Conservation (phyloP, 2,329 filamentous ascomycete genomes). For the Sclerotinia subarctica region DNA sequence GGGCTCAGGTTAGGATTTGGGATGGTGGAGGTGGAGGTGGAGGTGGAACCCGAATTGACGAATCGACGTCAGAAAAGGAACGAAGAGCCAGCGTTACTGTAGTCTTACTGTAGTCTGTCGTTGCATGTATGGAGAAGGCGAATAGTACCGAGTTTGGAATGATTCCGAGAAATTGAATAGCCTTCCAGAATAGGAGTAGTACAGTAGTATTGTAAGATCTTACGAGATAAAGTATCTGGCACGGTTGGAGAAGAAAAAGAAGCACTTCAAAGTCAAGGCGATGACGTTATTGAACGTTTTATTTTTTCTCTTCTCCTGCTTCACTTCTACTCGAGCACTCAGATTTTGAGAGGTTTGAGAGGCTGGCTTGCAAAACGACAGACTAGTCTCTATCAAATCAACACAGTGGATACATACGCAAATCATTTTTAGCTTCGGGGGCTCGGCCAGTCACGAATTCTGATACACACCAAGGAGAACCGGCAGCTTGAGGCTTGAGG, state of each 20-base stretch:
- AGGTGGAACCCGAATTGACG: background rate
- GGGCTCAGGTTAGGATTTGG: background rate
- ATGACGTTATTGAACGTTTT: background rate
- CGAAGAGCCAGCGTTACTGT: background rate
- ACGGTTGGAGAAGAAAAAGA: background rate
- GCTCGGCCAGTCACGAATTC: no score
- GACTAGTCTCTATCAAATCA: no score
- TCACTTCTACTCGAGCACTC: no score
- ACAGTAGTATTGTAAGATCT: background rate
- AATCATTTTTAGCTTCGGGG: no score
- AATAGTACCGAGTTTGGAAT: background rate
- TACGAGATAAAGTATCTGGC: background rate
- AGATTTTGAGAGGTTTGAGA: no score
- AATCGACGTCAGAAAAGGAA: background rate
- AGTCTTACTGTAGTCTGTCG: no score
- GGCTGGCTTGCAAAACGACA: no score
- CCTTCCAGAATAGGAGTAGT: background rate
- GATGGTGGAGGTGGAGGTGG: slow-evolving; percentile 7
- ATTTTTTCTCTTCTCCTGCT: background rate
- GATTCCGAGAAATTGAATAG: background rate
- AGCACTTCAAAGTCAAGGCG: background rate
- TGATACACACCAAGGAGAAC: background rate
- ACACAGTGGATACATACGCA: no score
- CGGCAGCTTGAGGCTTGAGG: background rate
- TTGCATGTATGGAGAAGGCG: background rate